phyloP scores from a whole-genome alignment of 73 alveolate genomes.

The Breviolum minutum region DNA sequence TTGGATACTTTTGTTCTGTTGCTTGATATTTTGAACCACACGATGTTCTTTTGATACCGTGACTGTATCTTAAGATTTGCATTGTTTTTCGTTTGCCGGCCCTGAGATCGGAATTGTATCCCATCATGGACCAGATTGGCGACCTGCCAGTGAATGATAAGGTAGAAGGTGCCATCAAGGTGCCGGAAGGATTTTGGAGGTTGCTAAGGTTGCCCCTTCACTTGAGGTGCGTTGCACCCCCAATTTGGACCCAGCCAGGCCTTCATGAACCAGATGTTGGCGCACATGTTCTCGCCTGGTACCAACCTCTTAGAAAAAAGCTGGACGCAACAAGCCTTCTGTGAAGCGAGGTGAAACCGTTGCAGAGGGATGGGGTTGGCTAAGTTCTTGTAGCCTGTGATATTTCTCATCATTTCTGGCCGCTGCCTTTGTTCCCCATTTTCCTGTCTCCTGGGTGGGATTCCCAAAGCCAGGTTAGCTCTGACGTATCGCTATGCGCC shows the following conservation, averaged over 20 bases:
- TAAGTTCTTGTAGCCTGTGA: neutral
- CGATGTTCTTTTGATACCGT: too few species aligned
- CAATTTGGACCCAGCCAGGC: neutral
- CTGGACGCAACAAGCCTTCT: conserved; percentile 50
- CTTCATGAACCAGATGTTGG: conserved; percentile 66
- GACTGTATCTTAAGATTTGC: too few species aligned
- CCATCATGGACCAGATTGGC: conserved; percentile 47
- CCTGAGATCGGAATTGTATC: conserved; percentile 30
- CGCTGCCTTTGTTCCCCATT: neutral
- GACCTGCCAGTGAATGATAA: conserved; percentile 57
- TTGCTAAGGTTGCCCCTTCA: too few species aligned
- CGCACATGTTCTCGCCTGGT: conserved; percentile 36
- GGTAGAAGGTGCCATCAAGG: conserved; percentile 59
- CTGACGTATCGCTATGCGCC: conserved; percentile 40
- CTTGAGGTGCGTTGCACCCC: too few species aligned
- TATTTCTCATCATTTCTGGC: neutral
- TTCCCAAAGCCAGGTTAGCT: conserved; percentile 17
- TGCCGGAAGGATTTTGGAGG: neutral
- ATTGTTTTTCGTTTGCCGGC: too few species aligned
- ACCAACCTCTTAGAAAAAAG: neutral
- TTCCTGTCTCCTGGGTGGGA: neutral
- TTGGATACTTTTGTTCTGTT: too few species aligned
- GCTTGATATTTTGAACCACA: too few species aligned
- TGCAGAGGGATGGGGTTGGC: neutral
- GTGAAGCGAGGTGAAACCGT: conserved; percentile 25